Percentiles rank a stretch among this genome's conserved stretches.
Conservation (phyloP, 1,284 basidiomycete species). For the Wolfiporia cocos region DNA sequence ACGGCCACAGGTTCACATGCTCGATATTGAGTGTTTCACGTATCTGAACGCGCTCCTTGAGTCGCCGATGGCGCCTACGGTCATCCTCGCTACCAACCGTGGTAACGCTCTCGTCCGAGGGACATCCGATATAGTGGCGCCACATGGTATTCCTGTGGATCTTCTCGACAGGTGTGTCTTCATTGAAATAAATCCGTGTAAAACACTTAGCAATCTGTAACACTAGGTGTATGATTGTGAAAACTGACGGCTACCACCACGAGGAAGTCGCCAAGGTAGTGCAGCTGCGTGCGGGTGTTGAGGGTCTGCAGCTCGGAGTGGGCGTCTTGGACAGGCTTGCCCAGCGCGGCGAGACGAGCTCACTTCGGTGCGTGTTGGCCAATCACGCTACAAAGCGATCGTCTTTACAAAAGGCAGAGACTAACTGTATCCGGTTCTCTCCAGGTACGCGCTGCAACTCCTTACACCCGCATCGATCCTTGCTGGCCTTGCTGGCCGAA, state of each 20-base stretch:
- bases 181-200: constrained; percentile 4
- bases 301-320: constrained; percentile 74
- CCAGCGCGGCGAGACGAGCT: constrained; percentile 78
- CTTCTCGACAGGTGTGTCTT: constrained; percentile 75
- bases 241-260: constrained; percentile 80
- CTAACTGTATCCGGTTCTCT: neutral
- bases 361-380: constrained; percentile 58
- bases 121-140: constrained; percentile 85
- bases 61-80: constrained; percentile 94
- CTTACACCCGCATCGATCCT: constrained; percentile 92
- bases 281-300: constrained; percentile 80
- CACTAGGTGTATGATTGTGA: constrained; percentile 88
- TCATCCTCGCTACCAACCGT: constrained; percentile 94
- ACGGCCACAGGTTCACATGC: constrained; percentile 85
- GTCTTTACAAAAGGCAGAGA: neutral
- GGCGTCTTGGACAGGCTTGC: constrained; percentile 83
- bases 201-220: neutral
- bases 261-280: constrained; percentile 89
- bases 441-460: constrained; percentile 87
- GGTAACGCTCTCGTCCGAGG: constrained; percentile 91
- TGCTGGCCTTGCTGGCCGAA: constrained; percentile 69
- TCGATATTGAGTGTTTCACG: constrained; percentile 99
- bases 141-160: constrained; percentile 94
- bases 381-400: too few relatives aligned
- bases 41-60: constrained; percentile 96